A percentile compares a stretch with the other conserved stretches of the same genome.
Conservation (phyloP, 305 asterid species). For the Rubia tinctorum region DNA sequence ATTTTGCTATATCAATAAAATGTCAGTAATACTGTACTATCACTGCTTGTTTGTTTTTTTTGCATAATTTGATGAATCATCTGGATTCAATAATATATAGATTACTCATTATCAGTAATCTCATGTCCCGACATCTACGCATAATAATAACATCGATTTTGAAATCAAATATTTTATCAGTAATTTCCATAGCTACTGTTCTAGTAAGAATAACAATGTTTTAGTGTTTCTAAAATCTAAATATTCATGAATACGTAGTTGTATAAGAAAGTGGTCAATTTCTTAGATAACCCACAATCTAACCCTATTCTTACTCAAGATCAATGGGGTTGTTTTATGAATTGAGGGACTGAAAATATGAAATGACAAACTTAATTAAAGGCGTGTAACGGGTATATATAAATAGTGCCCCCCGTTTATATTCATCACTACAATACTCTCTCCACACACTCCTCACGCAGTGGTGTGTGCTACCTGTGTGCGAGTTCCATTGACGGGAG, state of each 20-base stretch:
- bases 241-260: no score
- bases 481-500: conserved; percentile 3
- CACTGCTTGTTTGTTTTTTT: no score
- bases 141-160: no score
- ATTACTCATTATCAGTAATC: not conserved
- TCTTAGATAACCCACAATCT: not conserved
- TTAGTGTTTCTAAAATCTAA: not conserved
- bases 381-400: not conserved
- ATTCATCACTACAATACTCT: not conserved
- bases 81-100: no score
- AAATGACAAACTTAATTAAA: not conserved
- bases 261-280: not conserved
- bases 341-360: not conserved
- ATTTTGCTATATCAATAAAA: no score
- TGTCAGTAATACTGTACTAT: no score
- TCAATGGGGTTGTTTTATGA: not conserved
- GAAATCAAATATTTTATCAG: no score
- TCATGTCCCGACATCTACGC: not conserved
- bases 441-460: not conserved
- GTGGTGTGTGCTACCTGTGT: not conserved
- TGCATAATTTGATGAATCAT: no score
- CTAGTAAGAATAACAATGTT: no score
- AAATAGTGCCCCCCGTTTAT: not conserved
- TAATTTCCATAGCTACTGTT: no score
- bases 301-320: not conserved